phyloP scores from a whole-genome alignment of 1,284 basidiomycete genomes.

The Trichosporon ovoides region DNA sequence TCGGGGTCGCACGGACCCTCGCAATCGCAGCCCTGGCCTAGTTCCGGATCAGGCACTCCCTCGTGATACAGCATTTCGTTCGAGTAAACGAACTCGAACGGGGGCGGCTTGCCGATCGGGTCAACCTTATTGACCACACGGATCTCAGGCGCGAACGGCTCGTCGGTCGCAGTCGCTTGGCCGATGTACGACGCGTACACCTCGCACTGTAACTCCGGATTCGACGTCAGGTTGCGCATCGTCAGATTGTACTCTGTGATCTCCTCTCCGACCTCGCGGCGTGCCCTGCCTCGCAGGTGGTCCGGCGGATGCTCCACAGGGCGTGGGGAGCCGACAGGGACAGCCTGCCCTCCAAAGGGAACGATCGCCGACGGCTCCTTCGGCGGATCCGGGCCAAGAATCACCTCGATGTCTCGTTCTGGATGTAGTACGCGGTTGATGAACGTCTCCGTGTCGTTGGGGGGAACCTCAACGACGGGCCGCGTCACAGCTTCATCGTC shows the following conservation, averaged over 20 bases:
- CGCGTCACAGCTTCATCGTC: neutral
- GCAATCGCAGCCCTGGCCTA: conserved; percentile 66
- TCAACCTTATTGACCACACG: conserved; percentile 62
- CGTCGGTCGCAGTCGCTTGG: conserved; percentile 57
- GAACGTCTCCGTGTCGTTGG: neutral
- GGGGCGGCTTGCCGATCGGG: conserved; percentile 56
- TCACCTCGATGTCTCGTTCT: neutral
- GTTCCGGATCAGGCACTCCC: conserved; percentile 62
- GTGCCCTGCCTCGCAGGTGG: conserved; percentile 1
- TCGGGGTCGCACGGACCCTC: conserved; percentile 65
- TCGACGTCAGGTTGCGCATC: conserved; percentile 7
- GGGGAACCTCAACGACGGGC: neutral
- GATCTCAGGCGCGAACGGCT: conserved; percentile 62
- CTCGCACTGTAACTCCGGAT: conserved; percentile 36
- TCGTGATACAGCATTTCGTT: conserved; percentile 61
- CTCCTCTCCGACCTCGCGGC: neutral
- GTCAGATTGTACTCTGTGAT: neutral
- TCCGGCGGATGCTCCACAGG: neutral
- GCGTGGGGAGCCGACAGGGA: neutral
- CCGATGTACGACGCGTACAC: conserved; percentile 59
- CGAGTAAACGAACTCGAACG: conserved; percentile 42
- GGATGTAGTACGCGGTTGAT: neutral
- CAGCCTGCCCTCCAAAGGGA: neutral
- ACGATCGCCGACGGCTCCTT: neutral
- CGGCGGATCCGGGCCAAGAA: neutral